Base-by-base conservation (phyloP, 495 filamentous ascomycete genomes). In the Eremomyces bilateralis region DNA sequence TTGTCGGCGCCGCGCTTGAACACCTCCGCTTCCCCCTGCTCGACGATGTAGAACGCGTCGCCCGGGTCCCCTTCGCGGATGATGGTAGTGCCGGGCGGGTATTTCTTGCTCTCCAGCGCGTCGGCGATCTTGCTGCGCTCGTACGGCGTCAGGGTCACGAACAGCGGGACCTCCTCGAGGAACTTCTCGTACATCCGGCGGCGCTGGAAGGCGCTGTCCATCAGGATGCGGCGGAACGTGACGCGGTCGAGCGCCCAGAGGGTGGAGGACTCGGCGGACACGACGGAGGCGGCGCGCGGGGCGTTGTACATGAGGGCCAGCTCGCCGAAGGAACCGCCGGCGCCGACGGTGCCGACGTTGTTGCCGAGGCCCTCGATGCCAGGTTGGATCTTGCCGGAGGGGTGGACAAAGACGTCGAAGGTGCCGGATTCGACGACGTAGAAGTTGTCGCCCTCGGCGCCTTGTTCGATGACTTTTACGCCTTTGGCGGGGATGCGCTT, bases 301-400 rank as follows among this genome's bases (percentile, higher is more conserved):
- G 88, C 82, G 47, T 94, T 94, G 58, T 97, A 97, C 88, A 97
- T 95, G 46, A 97, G 62, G 16, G 88, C 88, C 33, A 97, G 62
- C 57, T 97, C 88, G 41, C 88, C 88, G 58, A 97, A 97, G n/a
- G 80, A 90, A 35, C 84, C 82, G 19, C 90, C 90, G 2, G 83
- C 70, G 24, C 77, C 77, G 35, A 83, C 85, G 25, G 58, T 67
- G 46, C 66, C 68, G n/a, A 95, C 84, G 43, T 78, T 79, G 36
- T 65, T 64, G 20, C 88, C 88, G 62, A 93, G 67, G 4, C 85
- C 88, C 38, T 83, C 70, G 1, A 70, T 61, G 3, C 90, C 90
- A 0, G 83, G 65, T 46, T 88, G 75, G 38, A 91, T 63, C 4
- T 71, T 58, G 35, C 84, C 84, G n/a, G 64, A 61, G 2, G 60